Conservation (phyloP, 306 rosid genomes). For the Corylus americana region DNA sequence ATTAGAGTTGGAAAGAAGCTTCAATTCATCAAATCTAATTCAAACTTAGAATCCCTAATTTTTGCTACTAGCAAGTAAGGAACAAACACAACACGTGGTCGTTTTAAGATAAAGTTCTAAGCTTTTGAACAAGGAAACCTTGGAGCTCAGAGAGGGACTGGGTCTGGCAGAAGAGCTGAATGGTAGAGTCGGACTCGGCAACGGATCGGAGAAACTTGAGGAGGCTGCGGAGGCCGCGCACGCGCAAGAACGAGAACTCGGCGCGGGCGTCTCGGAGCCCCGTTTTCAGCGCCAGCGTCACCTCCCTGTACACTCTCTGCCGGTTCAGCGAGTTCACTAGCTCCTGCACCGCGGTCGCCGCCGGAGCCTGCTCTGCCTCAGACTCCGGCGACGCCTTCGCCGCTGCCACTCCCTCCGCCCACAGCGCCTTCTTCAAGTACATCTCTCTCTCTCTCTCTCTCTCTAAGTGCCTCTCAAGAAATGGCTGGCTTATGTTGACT, state of each 20-base stretch:
- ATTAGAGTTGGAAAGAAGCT: not conserved
- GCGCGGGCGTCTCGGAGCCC: conserved; percentile 84
- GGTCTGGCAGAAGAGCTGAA: conserved; percentile 60
- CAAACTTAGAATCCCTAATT: not conserved
- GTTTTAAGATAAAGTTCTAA: not conserved
- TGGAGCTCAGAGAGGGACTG: conserved; percentile 80
- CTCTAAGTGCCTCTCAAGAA: not conserved
- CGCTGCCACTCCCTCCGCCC: conserved; percentile 55
- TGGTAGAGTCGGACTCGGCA: conserved; percentile 68
- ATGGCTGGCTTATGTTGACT: not conserved
- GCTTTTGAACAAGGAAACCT: conserved; percentile 40
- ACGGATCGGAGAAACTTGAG: conserved; percentile 85
- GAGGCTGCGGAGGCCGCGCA: conserved; percentile 75
- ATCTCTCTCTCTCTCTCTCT: conserved; percentile 26
- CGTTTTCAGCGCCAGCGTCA: conserved; percentile 72
- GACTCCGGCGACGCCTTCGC: conserved; percentile 37
- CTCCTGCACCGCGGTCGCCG: conserved; percentile 40
- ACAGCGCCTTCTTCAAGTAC: conserved; percentile 74
- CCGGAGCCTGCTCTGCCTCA: conserved; percentile 26
- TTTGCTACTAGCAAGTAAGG: not conserved
- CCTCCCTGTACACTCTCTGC: conserved; percentile 75
- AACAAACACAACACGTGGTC: not conserved
- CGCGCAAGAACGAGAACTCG: conserved; percentile 84
- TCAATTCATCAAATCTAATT: not conserved
- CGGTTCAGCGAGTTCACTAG: conserved; percentile 61